phyloP scores from a whole-genome alignment of 768 basidiomycete species.

The Boletus rubescentipes region DNA sequence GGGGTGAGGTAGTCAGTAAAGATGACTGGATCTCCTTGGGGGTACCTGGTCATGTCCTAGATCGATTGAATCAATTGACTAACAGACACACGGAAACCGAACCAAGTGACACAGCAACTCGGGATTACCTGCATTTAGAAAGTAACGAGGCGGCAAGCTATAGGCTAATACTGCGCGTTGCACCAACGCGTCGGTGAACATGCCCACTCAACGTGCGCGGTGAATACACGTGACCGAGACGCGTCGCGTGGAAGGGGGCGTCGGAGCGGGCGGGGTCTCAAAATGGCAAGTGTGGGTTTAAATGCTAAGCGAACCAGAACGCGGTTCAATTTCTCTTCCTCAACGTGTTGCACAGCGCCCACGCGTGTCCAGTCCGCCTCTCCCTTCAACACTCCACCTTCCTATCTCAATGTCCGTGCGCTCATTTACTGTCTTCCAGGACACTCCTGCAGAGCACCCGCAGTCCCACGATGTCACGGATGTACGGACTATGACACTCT shows the following conservation, averaged over 20 bases:
- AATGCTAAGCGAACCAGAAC: slow-evolving; percentile 30
- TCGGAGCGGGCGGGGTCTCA: slow-evolving; percentile 35
- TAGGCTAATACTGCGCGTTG: slow-evolving; percentile 1
- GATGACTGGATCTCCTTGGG: slow-evolving; percentile 9
- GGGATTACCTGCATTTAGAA: background rate
- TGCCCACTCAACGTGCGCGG: background rate
- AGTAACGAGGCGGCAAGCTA: background rate
- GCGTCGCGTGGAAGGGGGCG: slow-evolving; percentile 29
- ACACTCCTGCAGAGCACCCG: slow-evolving; percentile 41
- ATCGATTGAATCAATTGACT: too few relatives aligned
- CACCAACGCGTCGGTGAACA: background rate
- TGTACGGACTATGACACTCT: slow-evolving; percentile 21
- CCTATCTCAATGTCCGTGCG: slow-evolving; percentile 50
- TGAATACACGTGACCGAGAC: slow-evolving; percentile 26
- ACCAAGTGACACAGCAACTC: slow-evolving; percentile 1
- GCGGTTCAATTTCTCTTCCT: slow-evolving; percentile 24
- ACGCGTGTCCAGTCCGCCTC: slow-evolving; percentile 13
- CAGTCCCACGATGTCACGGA: slow-evolving; percentile 31
- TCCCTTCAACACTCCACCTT: slow-evolving; percentile 4
- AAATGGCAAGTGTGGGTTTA: slow-evolving; percentile 31
- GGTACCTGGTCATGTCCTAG: background rate
- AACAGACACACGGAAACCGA: slow-evolving; percentile 3
- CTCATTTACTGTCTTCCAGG: slow-evolving; percentile 65
- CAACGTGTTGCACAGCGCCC: slow-evolving; percentile 35
- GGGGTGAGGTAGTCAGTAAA: background rate